phyloP scores from a whole-genome alignment of 331 rosid genomes.

The Prunus yedoensis region DNA sequence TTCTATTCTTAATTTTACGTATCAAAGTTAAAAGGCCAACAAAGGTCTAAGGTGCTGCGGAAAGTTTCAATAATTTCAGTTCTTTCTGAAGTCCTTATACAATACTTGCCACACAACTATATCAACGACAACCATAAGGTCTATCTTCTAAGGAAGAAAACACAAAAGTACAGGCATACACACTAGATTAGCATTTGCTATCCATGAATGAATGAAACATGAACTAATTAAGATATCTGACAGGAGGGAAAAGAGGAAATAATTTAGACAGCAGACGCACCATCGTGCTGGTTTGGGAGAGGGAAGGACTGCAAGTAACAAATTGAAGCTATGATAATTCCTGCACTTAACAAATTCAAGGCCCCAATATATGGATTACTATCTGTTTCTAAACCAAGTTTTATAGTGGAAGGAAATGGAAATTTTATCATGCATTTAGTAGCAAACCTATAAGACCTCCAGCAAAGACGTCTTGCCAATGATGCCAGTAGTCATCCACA shows the following conservation, averaged over 20 bases:
- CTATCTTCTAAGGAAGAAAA: background rate
- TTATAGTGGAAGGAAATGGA: background rate
- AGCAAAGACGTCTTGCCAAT: conserved; percentile 22
- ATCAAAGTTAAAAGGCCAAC: too few relatives aligned
- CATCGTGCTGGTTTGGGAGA: conserved; percentile 20
- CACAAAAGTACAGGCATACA: background rate
- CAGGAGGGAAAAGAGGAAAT: background rate
- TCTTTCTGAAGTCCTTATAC: too few relatives aligned
- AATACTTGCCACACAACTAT: too few relatives aligned
- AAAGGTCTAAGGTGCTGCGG: too few relatives aligned
- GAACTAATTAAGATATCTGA: background rate
- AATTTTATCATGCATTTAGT: background rate
- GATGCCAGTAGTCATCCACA: conserved; percentile 32
- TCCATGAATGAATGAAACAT: background rate
- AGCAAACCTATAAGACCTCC: conserved; percentile 22
- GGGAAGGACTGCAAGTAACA: conserved; percentile 39
- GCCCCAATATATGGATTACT: background rate
- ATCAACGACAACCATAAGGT: too few relatives aligned
- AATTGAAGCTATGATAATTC: conserved; percentile 10
- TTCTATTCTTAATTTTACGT: too few relatives aligned
- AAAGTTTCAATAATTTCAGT: too few relatives aligned
- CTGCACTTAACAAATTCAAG: conserved; percentile 15
- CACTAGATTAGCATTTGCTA: background rate
- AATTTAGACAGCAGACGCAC: conserved; percentile 1
- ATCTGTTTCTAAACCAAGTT: background rate